These are phyloP conservation scores for Pseudodiploospora longispora DNA, from an alignment of 2,329 filamentous ascomycete genomes.

Conservation along the genomic window DNA sequence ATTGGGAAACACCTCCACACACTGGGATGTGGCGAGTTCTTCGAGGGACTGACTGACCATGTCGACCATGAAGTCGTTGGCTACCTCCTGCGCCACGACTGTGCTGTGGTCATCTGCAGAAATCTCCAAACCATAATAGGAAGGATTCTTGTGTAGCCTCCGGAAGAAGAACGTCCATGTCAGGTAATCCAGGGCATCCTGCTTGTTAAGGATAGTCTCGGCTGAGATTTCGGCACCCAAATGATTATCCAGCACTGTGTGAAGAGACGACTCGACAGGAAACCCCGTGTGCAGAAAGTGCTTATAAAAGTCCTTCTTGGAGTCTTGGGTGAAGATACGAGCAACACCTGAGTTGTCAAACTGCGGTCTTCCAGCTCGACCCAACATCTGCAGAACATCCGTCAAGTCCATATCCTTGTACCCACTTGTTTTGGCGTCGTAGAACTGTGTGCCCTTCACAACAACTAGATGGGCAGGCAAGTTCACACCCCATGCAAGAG, in stretches of 20 bases:
- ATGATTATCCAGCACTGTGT: constrained; percentile 96
- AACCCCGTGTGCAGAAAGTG: constrained; percentile 98
- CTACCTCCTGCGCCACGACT: constrained; percentile 72
- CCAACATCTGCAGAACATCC: constrained; percentile 95
- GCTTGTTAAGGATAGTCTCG: constrained; percentile 85
- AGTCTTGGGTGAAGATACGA: constrained; percentile 92
- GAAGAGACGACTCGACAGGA: constrained; percentile 90
- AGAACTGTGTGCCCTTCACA: constrained; percentile 97
- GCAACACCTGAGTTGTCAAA: constrained; percentile 96
- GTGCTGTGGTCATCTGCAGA: constrained; percentile 88
- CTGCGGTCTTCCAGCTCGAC: constrained; percentile 88
- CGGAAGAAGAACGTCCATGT: constrained; percentile 99
- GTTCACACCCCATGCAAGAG: constrained; percentile 96
- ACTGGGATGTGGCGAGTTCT: constrained; percentile 77
- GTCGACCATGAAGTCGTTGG: constrained; percentile 90
- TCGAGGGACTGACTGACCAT: constrained; percentile 81
- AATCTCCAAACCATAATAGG: constrained; percentile 93
- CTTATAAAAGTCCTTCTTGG: constrained; percentile 99
- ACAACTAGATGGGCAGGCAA: constrained; percentile 93
- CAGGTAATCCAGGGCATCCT: constrained; percentile 93
- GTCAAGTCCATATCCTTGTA: constrained; percentile 99
- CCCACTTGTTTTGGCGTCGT: constrained; percentile 93
- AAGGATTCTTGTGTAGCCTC: constrained; percentile 93
- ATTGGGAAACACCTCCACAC: constrained; percentile 73
- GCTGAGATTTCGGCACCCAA: constrained; percentile 90